Percentiles rank a stretch among this genome's conserved stretches.
Evolutionary conservation across 2,329 filamentous ascomycete species (phyloP).

Genomic region (Beauveria australis): DNA sequence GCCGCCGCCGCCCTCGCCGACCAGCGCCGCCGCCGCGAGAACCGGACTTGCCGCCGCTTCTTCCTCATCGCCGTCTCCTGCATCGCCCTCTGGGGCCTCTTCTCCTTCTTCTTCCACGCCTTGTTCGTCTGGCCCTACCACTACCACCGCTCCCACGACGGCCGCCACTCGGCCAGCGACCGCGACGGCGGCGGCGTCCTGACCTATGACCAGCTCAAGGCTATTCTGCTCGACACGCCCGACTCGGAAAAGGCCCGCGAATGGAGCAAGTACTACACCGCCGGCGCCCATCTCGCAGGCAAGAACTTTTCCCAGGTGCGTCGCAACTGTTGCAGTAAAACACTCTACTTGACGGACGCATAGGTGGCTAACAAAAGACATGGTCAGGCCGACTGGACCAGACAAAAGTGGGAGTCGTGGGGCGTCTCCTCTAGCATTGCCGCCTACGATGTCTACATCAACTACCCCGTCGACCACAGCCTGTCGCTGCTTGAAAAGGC

Average conservation of each 20-base stretch:
- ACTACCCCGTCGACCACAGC: slow-evolving; percentile 65
- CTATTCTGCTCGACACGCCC: slow-evolving; percentile 51
- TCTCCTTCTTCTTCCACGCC: slow-evolving; percentile 41
- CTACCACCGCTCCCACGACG: slow-evolving; percentile 25
- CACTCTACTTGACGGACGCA: not conserved
- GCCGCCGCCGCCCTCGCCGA: slow-evolving; percentile 37
- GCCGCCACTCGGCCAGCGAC: slow-evolving; percentile 20
- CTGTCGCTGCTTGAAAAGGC: slow-evolving; percentile 54
- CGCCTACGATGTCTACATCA: slow-evolving; percentile 69
- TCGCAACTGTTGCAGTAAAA: not conserved
- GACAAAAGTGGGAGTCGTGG: slow-evolving; percentile 63
- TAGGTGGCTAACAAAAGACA: not conserved
- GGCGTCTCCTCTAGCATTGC: slow-evolving; percentile 57
- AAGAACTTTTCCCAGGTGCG: slow-evolving; percentile 64
- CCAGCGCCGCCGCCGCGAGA: slow-evolving; percentile 46
- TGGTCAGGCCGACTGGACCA: slow-evolving; percentile 60
- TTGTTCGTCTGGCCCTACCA: slow-evolving; percentile 31
- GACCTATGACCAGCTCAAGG: slow-evolving; percentile 42
- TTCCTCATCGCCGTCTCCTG: slow-evolving; percentile 55
- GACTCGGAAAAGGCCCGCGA: slow-evolving; percentile 50
- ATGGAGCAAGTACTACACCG: slow-evolving; percentile 73
- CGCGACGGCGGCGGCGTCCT: slow-evolving; percentile 21
- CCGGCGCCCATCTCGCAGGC: slow-evolving; percentile 67
- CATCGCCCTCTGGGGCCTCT: slow-evolving; percentile 41
- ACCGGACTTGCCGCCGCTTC: slow-evolving; percentile 55